Percentiles rank a stretch among this genome's conserved stretches.
Evolutionary conservation across 2,329 filamentous ascomycete genomes (phyloP).

Genomic region (Cercospora sp.): DNA sequence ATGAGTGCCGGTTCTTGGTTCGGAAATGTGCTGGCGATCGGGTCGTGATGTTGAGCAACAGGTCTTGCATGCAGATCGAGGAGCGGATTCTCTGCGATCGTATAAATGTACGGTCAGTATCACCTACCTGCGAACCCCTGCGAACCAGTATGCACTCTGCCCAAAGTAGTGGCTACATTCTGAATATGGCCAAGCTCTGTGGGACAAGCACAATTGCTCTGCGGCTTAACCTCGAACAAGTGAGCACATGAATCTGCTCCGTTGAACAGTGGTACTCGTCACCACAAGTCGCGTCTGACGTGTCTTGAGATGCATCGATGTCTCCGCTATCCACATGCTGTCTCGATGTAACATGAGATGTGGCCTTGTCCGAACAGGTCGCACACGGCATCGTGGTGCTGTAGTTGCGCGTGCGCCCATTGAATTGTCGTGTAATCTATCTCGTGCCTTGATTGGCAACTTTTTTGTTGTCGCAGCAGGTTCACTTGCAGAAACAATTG

Average conservation of each 20-base stretch:
- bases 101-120: neutral
- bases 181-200: neutral
- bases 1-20: neutral
- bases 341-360: neutral
- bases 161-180: neutral
- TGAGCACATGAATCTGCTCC: neutral
- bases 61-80: neutral
- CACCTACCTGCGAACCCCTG: slow-evolving; percentile 5
- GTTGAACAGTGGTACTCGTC: neutral
- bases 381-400: neutral
- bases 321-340: neutral
- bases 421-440: neutral
- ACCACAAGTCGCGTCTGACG: neutral
- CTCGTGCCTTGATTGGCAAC: neutral
- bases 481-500: neutral
- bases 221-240: neutral
- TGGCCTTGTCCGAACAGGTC: neutral
- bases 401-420: neutral
- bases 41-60: neutral
- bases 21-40: neutral
- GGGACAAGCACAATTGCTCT: neutral
- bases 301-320: neutral
- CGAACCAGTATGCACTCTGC: neutral
- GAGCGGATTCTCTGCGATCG: neutral
- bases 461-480: neutral